A percentile compares a stretch with the other conserved stretches of the same genome.
Evolutionary conservation across 1,139 yeast genomes (phyloP).

Genomic region (Arxiozyma slooffiae): DNA sequence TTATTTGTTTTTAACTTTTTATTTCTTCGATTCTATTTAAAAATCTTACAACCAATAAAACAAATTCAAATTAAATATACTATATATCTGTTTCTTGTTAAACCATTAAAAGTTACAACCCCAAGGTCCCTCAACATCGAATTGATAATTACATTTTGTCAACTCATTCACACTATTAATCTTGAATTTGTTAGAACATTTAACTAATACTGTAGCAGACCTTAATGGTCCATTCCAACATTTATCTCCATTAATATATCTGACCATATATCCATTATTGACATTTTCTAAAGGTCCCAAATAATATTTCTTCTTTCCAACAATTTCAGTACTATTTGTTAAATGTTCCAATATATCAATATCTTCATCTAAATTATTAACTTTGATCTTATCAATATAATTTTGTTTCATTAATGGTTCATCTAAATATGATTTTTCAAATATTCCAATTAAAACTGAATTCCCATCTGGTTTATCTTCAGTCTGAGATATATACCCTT

Average conservation of each 20-base stretch:
- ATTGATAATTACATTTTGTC: slow-evolving; percentile 71
- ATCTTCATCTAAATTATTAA: slow-evolving; percentile 19
- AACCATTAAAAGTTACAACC: slow-evolving; percentile 41
- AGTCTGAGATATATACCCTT: slow-evolving; percentile 16
- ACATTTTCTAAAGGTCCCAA: slow-evolving; percentile 24
- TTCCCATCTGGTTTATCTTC: slow-evolving; percentile 18
- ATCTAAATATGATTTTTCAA: slow-evolving; percentile 13
- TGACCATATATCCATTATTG: slow-evolving; percentile 33
- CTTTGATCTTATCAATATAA: slow-evolving; percentile 17
- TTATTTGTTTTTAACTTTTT: too few relatives aligned
- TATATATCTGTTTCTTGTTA: neutral
- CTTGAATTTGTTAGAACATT: slow-evolving; percentile 53
- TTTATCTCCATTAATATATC: slow-evolving; percentile 56
- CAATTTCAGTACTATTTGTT: slow-evolving; percentile 17
- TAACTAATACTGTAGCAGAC: slow-evolving; percentile 52
- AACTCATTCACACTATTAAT: slow-evolving; percentile 71
- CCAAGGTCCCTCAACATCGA: slow-evolving; percentile 57
- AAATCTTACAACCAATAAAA: neutral
- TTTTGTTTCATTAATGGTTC: slow-evolving; percentile 10
- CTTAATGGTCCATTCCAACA: slow-evolving; percentile 96
- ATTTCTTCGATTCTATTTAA: too few relatives aligned
- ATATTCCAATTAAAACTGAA: slow-evolving; percentile 19
- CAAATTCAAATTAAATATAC: too few relatives aligned
- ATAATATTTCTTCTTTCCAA: slow-evolving; percentile 22
- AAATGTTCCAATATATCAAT: slow-evolving; percentile 23